Conservation (phyloP, 2,329 filamentous ascomycete species). For the Aspergillus ochraceus region DNA sequence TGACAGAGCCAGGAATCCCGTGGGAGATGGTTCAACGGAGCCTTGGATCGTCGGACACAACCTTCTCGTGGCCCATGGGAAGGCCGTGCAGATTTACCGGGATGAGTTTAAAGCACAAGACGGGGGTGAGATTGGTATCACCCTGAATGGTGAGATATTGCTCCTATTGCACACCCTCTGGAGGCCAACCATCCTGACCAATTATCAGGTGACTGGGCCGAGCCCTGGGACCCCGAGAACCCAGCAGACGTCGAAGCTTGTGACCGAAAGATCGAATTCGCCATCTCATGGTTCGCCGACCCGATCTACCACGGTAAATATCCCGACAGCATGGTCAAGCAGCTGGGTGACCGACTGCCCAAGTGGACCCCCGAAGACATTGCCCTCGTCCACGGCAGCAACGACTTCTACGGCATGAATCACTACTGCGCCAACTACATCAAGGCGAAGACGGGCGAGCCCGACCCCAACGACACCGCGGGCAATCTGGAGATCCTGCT, state of each 20-base stretch:
- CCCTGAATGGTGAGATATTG: conserved; percentile 66
- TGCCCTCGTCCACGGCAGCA: conserved; percentile 76
- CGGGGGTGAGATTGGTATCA: conserved; percentile 81
- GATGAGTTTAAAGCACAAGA: conserved; percentile 74
- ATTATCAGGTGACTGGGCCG: conserved; percentile 66
- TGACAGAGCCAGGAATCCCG: conserved; percentile 67
- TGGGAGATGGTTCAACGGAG: conserved; percentile 74
- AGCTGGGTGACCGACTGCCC: conserved; percentile 76
- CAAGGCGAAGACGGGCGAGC: conserved; percentile 64
- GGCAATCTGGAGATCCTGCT: conserved; percentile 75
- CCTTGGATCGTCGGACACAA: conserved; percentile 83
- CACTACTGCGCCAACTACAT: conserved; percentile 90
- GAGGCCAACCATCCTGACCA: background rate
- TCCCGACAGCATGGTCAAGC: conserved; percentile 77
- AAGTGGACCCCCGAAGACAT: conserved; percentile 71
- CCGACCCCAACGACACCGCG: conserved; percentile 66
- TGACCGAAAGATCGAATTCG: conserved; percentile 80
- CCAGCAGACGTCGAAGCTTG: conserved; percentile 73
- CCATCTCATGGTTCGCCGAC: conserved; percentile 86
- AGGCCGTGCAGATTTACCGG: conserved; percentile 78
- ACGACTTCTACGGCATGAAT: conserved; percentile 95
- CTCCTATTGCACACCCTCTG: background rate
- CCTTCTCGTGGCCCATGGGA: conserved; percentile 74
- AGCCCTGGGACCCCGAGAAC: conserved; percentile 79
- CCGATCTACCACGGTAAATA: conserved; percentile 84